Conservation (phyloP, 2,329 filamentous ascomycete species). For the Xylaria multiplex region DNA sequence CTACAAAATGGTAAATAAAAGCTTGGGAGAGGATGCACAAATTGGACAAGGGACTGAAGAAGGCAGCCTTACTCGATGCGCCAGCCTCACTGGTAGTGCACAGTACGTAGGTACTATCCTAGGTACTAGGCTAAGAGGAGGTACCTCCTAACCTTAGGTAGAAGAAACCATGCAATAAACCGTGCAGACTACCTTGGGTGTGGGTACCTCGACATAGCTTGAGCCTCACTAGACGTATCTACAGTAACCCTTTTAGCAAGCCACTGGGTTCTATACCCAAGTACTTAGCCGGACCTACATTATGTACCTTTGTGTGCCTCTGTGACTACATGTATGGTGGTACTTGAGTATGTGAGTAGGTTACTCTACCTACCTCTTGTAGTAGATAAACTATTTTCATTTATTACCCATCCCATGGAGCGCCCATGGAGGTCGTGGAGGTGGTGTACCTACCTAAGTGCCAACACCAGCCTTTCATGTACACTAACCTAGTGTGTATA, state of each 20-base stretch:
- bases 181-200: neutral
- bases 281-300: neutral
- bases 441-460: no score
- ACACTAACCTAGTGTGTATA: no score
- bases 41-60: conserved; percentile 13
- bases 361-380: no score
- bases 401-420: no score
- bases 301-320: no score
- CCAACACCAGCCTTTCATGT: no score
- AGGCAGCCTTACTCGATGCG: conserved; percentile 6
- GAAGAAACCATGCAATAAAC: neutral
- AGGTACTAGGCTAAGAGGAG: neutral
- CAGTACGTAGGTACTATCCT: neutral
- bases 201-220: neutral
- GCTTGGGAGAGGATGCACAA: conserved; percentile 23
- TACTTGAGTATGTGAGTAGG: no score
- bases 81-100: conserved; percentile 16
- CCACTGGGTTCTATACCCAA: neutral
- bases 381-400: no score
- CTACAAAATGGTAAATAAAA: neutral
- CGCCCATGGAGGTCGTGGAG: no score
- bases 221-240: neutral
- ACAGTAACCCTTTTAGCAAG: neutral
- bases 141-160: neutral
- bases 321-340: no score